Conservation (phyloP, 805 yeast species). For the Barnettozyma pratensis region DNA sequence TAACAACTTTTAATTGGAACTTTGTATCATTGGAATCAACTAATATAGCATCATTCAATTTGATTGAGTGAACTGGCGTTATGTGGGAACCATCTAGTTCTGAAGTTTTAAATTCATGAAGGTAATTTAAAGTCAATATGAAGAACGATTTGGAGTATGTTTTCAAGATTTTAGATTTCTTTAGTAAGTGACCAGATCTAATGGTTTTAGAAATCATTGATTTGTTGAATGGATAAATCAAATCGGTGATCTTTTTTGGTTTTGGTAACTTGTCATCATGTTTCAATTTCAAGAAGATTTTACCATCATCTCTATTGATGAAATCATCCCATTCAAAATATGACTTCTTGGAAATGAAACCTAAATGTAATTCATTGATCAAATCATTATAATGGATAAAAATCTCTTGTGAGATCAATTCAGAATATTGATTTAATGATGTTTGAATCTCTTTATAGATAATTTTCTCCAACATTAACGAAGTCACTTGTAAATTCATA, state of each 20-base stretch:
- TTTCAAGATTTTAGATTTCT: constrained; percentile 85
- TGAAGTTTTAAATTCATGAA: constrained; percentile 82
- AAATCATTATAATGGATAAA: constrained; percentile 61
- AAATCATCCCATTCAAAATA: constrained; percentile 86
- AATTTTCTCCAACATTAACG: constrained; percentile 80
- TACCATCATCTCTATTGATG: constrained; percentile 61
- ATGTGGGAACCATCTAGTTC: constrained; percentile 71
- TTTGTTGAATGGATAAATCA: constrained; percentile 60
- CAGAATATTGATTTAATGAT: constrained; percentile 67
- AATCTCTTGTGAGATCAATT: constrained; percentile 66
- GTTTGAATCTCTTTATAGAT: constrained; percentile 82
- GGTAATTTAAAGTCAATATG: constrained; percentile 77
- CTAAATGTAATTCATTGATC: constrained; percentile 58
- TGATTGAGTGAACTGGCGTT: constrained; percentile 72
- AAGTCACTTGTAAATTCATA: constrained; percentile 79
- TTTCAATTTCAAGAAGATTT: constrained; percentile 32
- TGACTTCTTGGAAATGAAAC: constrained; percentile 70
- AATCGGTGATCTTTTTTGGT: constrained; percentile 50
- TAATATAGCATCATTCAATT: constrained; percentile 71
- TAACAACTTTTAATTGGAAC: constrained; percentile 35
- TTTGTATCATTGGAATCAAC: constrained; percentile 76
- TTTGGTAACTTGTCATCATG: constrained; percentile 50
- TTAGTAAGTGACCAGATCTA: constrained; percentile 74
- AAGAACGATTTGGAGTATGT: constrained; percentile 84
- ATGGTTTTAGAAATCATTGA: constrained; percentile 63